A percentile compares a stretch with the other conserved stretches of the same genome.
Evolutionary conservation across 2,329 filamentous ascomycete genomes (phyloP).

Genomic region (Stemphylium beticola): DNA sequence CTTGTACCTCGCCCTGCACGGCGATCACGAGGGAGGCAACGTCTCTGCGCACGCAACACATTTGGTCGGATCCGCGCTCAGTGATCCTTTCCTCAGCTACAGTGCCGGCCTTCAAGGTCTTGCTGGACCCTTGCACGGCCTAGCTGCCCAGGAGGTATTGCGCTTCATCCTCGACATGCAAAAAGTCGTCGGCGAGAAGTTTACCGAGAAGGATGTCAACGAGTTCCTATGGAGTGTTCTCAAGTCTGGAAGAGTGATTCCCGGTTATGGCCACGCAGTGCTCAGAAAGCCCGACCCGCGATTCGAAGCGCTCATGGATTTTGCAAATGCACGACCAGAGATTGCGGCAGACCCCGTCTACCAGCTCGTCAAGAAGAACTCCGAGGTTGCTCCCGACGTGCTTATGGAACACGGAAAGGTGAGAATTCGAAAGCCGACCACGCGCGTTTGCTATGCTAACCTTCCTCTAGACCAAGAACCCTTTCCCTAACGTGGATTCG

Average conservation of each 20-base stretch:
- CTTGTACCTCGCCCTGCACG: conserved; percentile 93
- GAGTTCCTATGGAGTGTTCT: conserved; percentile 92
- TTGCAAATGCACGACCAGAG: conserved; percentile 81
- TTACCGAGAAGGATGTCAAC: conserved; percentile 81
- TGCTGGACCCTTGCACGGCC: conserved; percentile 89
- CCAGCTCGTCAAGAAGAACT: conserved; percentile 92
- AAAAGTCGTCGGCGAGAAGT: conserved; percentile 77
- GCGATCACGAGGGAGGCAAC: conserved; percentile 97
- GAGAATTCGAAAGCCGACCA: conserved; percentile 14
- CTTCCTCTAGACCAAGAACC: conserved; percentile 77
- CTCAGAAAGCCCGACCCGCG: conserved; percentile 96
- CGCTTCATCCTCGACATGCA: conserved; percentile 98
- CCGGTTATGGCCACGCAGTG: conserved; percentile 94
- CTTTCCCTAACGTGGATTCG: conserved; percentile 95
- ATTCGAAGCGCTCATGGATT: conserved; percentile 96
- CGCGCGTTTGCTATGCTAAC: conserved; percentile 11
- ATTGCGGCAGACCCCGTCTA: conserved; percentile 90
- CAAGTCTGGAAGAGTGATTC: conserved; percentile 91
- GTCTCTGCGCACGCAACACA: conserved; percentile 96
- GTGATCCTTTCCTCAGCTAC: conserved; percentile 94
- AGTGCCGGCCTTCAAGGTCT: conserved; percentile 94
- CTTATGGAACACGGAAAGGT: conserved; percentile 92
- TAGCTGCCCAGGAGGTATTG: conserved; percentile 95
- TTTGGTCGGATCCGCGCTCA: conserved; percentile 90
- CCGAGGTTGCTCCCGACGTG: conserved; percentile 86